These are phyloP conservation scores for Marasmius sp. DNA, from an alignment of 1,284 basidiomycete species.

Conservation along the genomic window DNA sequence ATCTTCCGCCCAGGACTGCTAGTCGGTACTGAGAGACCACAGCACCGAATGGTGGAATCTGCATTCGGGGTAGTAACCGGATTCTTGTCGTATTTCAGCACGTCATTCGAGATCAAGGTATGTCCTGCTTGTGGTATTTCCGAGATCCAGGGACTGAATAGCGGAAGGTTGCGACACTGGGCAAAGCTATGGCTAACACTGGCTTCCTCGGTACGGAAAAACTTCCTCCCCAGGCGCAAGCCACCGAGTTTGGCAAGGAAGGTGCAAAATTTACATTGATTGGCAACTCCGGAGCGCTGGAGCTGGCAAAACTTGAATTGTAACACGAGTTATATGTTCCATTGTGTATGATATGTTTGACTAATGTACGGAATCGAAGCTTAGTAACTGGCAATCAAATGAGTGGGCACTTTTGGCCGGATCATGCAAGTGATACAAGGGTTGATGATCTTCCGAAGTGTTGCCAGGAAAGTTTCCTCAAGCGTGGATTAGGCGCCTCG, in stretches of 20 bases:
- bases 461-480: too few species aligned
- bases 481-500: too few species aligned
- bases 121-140: constrained; percentile 2
- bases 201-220: constrained; percentile 42
- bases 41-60: constrained; percentile 40
- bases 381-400: too few species aligned
- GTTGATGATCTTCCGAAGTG: too few species aligned
- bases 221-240: constrained; percentile 36
- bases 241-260: constrained; percentile 33
- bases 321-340: neutral
- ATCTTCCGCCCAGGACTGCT: constrained; percentile 65
- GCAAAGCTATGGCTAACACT: constrained; percentile 39
- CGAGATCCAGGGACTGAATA: neutral
- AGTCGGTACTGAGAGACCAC: constrained; percentile 38
- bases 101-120: constrained; percentile 47
- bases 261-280: constrained; percentile 43
- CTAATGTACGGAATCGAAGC: too few species aligned
- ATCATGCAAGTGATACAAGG: too few species aligned
- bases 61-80: constrained; percentile 39
- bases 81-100: constrained; percentile 37
- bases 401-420: too few species aligned
- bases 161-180: constrained; percentile 41
- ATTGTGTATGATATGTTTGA: neutral
- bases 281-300: constrained; percentile 41
- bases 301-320: constrained; percentile 29